Percentiles rank a stretch among this genome's conserved stretches.
phyloP scores from a whole-genome alignment of 2,329 filamentous ascomycete genomes.

The Hymenoscyphus linearis region DNA sequence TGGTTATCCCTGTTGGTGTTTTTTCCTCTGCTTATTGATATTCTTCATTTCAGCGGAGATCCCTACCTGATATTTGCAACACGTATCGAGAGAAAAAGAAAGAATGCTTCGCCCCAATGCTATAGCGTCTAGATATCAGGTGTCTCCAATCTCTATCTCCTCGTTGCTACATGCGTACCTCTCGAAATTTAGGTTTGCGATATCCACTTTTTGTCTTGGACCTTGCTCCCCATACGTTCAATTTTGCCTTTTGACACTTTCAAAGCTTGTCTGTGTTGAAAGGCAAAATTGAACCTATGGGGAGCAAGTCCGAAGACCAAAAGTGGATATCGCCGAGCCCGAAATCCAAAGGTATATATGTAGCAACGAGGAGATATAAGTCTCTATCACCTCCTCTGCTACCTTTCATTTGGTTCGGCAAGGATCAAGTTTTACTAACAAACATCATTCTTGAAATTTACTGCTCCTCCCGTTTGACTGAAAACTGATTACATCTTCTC shows the following conservation, averaged over 20 bases:
- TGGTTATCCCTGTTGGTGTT: background rate
- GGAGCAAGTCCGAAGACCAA: no score
- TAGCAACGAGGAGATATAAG: no score
- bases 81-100: background rate
- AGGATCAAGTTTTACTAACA: background rate
- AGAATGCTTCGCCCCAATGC: background rate
- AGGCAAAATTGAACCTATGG: no score
- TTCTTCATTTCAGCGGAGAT: no score
- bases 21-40: background rate
- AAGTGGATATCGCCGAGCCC: no score
- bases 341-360: no score
- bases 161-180: no score
- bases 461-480: background rate
- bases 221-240: no score
- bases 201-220: no score
- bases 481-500: background rate
- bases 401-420: background rate
- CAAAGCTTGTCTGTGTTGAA: no score
- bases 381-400: background rate
- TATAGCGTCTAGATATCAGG: background rate
- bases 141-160: background rate
- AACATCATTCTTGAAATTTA: background rate
- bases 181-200: no score
- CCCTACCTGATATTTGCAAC: background rate
- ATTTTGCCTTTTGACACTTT: no score